Base-by-base conservation (phyloP, 2,329 filamentous ascomycete genomes). In the Cercospora sesami region DNA sequence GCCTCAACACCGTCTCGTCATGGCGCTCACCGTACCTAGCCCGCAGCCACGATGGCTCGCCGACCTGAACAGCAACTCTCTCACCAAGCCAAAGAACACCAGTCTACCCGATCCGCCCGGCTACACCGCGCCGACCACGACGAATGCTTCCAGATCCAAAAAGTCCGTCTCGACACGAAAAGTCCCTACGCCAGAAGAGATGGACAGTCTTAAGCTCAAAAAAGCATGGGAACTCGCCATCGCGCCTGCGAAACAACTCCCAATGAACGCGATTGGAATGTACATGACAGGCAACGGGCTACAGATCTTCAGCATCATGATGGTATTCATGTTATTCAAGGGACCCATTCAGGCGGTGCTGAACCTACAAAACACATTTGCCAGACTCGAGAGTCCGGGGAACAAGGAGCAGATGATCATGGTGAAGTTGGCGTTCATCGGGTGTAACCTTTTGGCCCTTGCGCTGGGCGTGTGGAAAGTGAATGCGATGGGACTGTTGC, bases 261-360 rank as follows among this genome's bases (percentile, higher is more conserved):
- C 95, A 67, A 99, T 99, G 95, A 98, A 96, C 66, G 94, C 90
- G 71, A 94, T 99, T 79, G 97, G 97, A 90, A 98, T 98, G 93
- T 99, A 99, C 86, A 99, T 99, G 95, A 96, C 94, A 33, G 95
- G 95, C 76, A 99, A 98, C 83, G 93, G 92, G 69, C 87, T 99
- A 58, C 95, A 99, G 80, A 98, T 99, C 73, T 99, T 99, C 84
- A 96, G 91, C 81, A 98, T 99, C 81, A 98, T 98, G 93, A 99
- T 98, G 94, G 94, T 98, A 18, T 94, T 94, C 76, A 98, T 97
- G 91, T 90, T 96, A 57, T 99, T 99, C 86, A 98, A 98, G 85
- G 96, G 92, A 73, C 95, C 95, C 9, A 86, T 99, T 69, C 88
- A 92, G 80, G 95, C 94, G 36, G 83, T 98, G 57, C 81, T 96